Conservation (phyloP, 208 protist genomes). For the Vickermania ingenoplastis region DNA sequence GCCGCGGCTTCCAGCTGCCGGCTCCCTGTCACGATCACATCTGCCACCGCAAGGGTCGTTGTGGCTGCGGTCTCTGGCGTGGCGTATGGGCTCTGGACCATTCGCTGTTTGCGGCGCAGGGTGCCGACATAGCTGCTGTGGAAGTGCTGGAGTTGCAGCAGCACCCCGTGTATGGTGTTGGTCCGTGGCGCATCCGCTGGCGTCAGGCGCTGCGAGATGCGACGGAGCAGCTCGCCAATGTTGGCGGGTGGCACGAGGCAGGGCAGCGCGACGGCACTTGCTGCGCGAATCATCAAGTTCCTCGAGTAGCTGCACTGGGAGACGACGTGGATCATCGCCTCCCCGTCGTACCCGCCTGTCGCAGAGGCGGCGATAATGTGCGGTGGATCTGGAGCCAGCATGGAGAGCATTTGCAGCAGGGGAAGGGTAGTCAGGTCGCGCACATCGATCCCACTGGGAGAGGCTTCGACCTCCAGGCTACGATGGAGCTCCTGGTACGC, state of each 20-base stretch:
- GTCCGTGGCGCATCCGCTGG: conserved; percentile 2
- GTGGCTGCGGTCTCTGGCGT: conserved; percentile 14
- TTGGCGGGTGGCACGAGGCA: conserved; percentile 47
- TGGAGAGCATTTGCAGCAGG: conserved; percentile 84
- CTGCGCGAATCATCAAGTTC: conserved; percentile 74
- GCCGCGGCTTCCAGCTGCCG: conserved; percentile 12
- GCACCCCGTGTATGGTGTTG: conserved; percentile 61
- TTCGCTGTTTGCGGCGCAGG: conserved; percentile 22
- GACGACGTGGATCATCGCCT: conserved; percentile 47
- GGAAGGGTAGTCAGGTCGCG: conserved; percentile 70
- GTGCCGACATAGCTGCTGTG: conserved; percentile 71
- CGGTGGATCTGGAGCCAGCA: conserved; percentile 76
- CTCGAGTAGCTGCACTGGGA: conserved; percentile 31
- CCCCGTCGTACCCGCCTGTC: conserved; percentile 14
- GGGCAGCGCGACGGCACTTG: conserved; percentile 60
- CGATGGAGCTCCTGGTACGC: conserved; percentile 32
- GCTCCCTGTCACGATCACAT: conserved; percentile 7
- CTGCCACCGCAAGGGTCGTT: conserved; percentile 5
- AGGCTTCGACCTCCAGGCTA: neutral
- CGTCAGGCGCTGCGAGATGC: neutral
- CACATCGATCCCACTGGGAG: neutral
- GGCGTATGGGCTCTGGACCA: conserved; percentile 21
- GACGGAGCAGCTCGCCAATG: conserved; percentile 6
- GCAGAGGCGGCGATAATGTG: conserved; percentile 16
- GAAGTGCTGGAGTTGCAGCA: conserved; percentile 77